Evolutionary conservation across 2,329 filamentous ascomycete genomes (phyloP).

Genomic region (Xenosphaeropsis pyriputrescens): DNA sequence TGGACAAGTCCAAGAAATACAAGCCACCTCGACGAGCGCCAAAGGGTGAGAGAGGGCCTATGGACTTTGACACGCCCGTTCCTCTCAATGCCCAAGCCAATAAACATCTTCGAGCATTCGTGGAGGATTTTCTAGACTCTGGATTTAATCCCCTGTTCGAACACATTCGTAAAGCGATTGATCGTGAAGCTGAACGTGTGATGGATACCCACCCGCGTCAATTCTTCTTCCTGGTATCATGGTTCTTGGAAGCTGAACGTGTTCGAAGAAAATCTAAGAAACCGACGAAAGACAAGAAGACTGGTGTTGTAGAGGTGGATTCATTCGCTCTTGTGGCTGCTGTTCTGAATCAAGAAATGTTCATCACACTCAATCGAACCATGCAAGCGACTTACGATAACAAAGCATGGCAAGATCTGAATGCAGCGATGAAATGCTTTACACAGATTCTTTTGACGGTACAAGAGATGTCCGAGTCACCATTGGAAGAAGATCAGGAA

Average conservation of each 20-base stretch:
- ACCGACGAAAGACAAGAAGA: slow-evolving; percentile 31
- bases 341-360: slow-evolving; percentile 89
- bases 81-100: slow-evolving; percentile 59
- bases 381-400: slow-evolving; percentile 69
- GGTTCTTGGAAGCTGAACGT: slow-evolving; percentile 83
- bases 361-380: slow-evolving; percentile 71
- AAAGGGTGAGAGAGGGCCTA: slow-evolving; percentile 46
- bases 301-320: slow-evolving; percentile 39
- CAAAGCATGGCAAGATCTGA: slow-evolving; percentile 78
- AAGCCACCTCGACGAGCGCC: slow-evolving; percentile 57
- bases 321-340: slow-evolving; percentile 78
- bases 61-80: slow-evolving; percentile 64
- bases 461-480: slow-evolving; percentile 78
- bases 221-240: slow-evolving; percentile 83
- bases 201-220: slow-evolving; percentile 65
- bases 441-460: slow-evolving; percentile 88
- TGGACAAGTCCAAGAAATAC: slow-evolving; percentile 85
- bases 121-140: slow-evolving; percentile 87
- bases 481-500: slow-evolving; percentile 84
- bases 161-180: slow-evolving; percentile 76
- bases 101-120: slow-evolving; percentile 65
- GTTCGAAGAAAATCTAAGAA: slow-evolving; percentile 49
- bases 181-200: slow-evolving; percentile 74
- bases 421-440: slow-evolving; percentile 83
- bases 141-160: slow-evolving; percentile 87